Percentiles rank a stretch among this genome's conserved stretches.
Conservation (phyloP, 345 rosid genomes). For the Sapria himalayana region DNA sequence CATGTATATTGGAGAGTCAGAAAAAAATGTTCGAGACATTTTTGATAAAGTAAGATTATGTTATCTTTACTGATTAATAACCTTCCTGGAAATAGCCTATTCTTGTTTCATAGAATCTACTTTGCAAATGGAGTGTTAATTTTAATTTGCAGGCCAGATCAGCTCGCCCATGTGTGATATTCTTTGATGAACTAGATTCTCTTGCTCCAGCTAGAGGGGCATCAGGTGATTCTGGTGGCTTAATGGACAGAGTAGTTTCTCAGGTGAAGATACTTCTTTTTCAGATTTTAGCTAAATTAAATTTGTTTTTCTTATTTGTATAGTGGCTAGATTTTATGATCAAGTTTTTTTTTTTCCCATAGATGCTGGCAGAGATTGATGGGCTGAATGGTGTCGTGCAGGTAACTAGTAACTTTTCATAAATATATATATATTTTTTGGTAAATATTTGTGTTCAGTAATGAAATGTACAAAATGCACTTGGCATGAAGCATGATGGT, state of each 20-base stretch:
- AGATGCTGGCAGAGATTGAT: slow-evolving; percentile 99
- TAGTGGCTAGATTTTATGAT: slow-evolving; percentile 3
- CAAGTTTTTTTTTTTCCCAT: slow-evolving; percentile 5
- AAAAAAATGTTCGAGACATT: slow-evolving; percentile 87
- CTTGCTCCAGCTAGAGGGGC: slow-evolving; percentile 99
- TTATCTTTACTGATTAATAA: slow-evolving; percentile 5
- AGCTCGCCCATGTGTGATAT: slow-evolving; percentile 90
- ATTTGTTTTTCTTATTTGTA: background rate
- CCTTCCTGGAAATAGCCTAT: background rate
- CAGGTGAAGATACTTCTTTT: slow-evolving; percentile 29
- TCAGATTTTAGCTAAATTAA: background rate
- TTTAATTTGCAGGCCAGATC: slow-evolving; percentile 59
- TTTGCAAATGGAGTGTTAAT: background rate
- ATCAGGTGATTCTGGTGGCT: slow-evolving; percentile 96
- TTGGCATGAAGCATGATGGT: too few relatives aligned
- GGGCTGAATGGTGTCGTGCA: slow-evolving; percentile 75
- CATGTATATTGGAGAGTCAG: slow-evolving; percentile 99
- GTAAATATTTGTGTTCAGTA: too few relatives aligned
- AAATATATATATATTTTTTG: background rate
- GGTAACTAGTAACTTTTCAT: too few relatives aligned
- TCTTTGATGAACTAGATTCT: slow-evolving; percentile 96
- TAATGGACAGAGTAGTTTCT: slow-evolving; percentile 96
- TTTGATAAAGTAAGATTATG: slow-evolving; percentile 50
- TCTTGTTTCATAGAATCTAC: background rate
- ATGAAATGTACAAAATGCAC: too few relatives aligned